Evolutionary conservation across 2,329 filamentous ascomycete species (phyloP), one percentile per base, ranked within the genome.

Genomic region (Hyphodiscus sp.): DNA sequence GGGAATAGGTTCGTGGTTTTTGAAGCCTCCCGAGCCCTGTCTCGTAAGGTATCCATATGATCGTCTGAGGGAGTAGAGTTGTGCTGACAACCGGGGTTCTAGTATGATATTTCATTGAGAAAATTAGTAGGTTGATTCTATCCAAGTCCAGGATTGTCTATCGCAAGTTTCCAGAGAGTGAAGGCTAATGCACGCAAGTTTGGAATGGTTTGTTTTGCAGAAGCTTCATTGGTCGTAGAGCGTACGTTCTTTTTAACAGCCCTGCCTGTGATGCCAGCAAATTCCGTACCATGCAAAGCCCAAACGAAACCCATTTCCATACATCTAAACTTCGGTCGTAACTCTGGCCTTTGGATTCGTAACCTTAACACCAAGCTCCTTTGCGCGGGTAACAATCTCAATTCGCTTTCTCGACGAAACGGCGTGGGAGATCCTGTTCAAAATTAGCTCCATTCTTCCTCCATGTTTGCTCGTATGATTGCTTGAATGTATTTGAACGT

Each of bases 321-420:
- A 52, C 58, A 64, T 38, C 56, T 84, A 87, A 71, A 86, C 80
- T 85, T 99, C 94, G 69, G 91, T 96, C 70, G 92, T 96, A 76
- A 99, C 87, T 84, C 92, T 95, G 73, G 91, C 94, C 89, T 96
- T 96, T 78, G 89, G 77, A 84, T 99, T 99, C 74, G 94, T 99
- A 76, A 99, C 92, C 89, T 99, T 99, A 75, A 99, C 94, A 73
- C 91, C 90, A 72, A 99, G 81, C 78, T 95, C 87, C 89, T 97
- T 97, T 65, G 94, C 94, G 76, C 92, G 89, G 72, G 89, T 83
- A 71, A 99, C 85, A 78, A 99, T 99, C 72, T 96, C 91, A 77
- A 99, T 86, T 77, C 94, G 86, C 89, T 99, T 99, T 78, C 92
- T 84, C 73, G 94, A 95, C 61, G 94, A 99, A 75, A 99, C 94